Conservation (phyloP, 2,329 filamentous ascomycete species). For the Phialophora expanda region DNA sequence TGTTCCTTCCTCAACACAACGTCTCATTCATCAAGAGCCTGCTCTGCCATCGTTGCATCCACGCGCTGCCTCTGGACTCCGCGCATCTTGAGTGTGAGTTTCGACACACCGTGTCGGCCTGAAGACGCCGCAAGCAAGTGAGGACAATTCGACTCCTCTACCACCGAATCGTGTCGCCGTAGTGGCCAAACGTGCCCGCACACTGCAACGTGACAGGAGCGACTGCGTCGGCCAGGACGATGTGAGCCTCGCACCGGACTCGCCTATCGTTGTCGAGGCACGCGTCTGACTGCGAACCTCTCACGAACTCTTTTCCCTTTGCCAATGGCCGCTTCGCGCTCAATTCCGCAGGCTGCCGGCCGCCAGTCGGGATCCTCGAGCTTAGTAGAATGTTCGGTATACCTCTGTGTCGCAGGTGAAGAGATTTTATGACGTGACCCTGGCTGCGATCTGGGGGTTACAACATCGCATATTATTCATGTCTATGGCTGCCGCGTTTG, state of each 20-base stretch:
- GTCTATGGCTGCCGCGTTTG: conserved; percentile 71
- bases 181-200: conserved; percentile 27
- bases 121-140: background rate
- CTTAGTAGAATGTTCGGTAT: conserved; percentile 27
- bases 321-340: conserved; percentile 16
- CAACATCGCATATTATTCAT: conserved; percentile 47
- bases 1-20: conserved; percentile 16
- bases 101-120: background rate
- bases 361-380: conserved; percentile 1
- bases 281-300: conserved; percentile 2
- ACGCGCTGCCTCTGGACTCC: background rate
- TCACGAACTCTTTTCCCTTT: background rate
- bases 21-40: conserved; percentile 30
- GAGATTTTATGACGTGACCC: conserved; percentile 33
- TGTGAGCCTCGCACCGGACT: conserved; percentile 5
- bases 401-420: conserved; percentile 12
- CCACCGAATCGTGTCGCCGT: conserved; percentile 27
- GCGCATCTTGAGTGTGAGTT: background rate
- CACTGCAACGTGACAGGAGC: conserved; percentile 33
- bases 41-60: conserved; percentile 31
- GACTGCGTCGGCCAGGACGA: background rate
- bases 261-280: background rate
- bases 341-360: conserved; percentile 30
- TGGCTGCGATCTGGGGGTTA: conserved; percentile 10
- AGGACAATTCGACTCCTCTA: background rate